A percentile compares a stretch with the other conserved stretches of the same genome.
These are phyloP conservation scores for Aspergillus ibericus DNA, from an alignment of 2,329 filamentous ascomycete species.

Conservation along the genomic window DNA sequence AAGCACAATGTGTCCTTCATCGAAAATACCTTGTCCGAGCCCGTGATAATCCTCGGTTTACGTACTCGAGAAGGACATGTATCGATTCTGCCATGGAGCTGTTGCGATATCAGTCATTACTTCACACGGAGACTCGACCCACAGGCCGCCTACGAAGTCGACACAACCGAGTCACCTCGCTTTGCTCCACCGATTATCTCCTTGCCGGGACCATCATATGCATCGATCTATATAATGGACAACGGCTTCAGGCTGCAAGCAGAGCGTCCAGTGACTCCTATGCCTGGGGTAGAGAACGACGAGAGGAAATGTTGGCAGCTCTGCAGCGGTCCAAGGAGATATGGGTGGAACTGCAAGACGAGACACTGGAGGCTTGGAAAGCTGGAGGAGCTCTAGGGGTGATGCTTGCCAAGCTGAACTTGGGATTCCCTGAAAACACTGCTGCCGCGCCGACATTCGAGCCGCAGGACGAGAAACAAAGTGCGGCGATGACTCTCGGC, in stretches of 20 bases:
- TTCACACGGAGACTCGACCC: constrained; percentile 72
- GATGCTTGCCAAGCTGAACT: constrained; percentile 74
- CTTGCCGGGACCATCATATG: constrained; percentile 82
- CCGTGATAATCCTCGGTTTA: constrained; percentile 75
- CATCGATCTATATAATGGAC: constrained; percentile 71
- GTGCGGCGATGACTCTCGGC: constrained; percentile 68
- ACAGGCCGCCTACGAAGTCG: constrained; percentile 70
- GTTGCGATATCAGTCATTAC: constrained; percentile 71
- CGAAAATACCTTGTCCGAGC: constrained; percentile 81
- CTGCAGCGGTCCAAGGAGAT: constrained; percentile 74
- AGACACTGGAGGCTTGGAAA: constrained; percentile 88
- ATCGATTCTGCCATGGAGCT: constrained; percentile 85
- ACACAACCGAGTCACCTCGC: constrained; percentile 75
- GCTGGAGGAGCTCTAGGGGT: constrained; percentile 77
- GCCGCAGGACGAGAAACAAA: constrained; percentile 60
- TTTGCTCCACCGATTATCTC: constrained; percentile 81
- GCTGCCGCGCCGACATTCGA: constrained; percentile 31
- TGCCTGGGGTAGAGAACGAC: constrained; percentile 51
- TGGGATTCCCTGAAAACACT: constrained; percentile 27
- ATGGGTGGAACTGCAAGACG: constrained; percentile 74
- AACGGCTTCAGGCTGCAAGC: constrained; percentile 35
- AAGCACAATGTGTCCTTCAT: constrained; percentile 85
- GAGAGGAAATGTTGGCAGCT: constrained; percentile 72
- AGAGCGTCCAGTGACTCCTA: constrained; percentile 41
- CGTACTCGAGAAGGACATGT: constrained; percentile 78